Evolutionary conservation across 2,329 filamentous ascomycete species (phyloP), one percentile per base, ranked within the genome.

Genomic region (Botrytis sinoallii): DNA sequence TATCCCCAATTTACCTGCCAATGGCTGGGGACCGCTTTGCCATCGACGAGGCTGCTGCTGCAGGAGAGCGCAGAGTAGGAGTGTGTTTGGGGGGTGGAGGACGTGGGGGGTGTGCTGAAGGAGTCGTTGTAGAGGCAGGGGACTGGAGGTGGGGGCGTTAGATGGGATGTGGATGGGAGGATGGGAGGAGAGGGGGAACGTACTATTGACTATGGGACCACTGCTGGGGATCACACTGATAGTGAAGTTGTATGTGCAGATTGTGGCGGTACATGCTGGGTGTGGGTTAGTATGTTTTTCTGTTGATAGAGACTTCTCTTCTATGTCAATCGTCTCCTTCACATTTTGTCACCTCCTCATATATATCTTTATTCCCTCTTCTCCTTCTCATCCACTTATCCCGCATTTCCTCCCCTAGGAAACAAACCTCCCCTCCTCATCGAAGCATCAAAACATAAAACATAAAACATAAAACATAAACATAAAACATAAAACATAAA

Each of bases 1-100:
- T 76, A 75, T 7, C 75, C 74, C 74, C 75, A 76, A 40, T 65
- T 76, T 32, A 76, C 65, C 3, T 29, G 12, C 75, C 74, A 76
- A 9, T 32, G 4, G 20, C 67, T 35, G 9, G 48, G 25, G 25
- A n/a, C 67, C 20, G 22, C 42, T 38, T 12, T 29, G 25, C 48
- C 48, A n/a, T 52, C 12, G 25, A 52, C 25, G 48, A 52, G 12
- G 25, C 4, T 52, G 12, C 48, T 29, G n/a, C 20, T 40, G 20
- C 65, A 65, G 29, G 44, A 12, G 55, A 67, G 25, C 6, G 42
- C 22, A 57, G 44, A 70, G n/a, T 48, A 57, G 57, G 48, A 67
- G 44, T 70, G 65, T 6, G 65, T 66, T 20, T 25, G 35, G 20
- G 42, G 44, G 40, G 66, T 22, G 71, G 44, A 64, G 35, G 35